These are phyloP conservation scores for Misopates orontium DNA, from an alignment of 257 asterid genomes.

Conservation along the genomic window DNA sequence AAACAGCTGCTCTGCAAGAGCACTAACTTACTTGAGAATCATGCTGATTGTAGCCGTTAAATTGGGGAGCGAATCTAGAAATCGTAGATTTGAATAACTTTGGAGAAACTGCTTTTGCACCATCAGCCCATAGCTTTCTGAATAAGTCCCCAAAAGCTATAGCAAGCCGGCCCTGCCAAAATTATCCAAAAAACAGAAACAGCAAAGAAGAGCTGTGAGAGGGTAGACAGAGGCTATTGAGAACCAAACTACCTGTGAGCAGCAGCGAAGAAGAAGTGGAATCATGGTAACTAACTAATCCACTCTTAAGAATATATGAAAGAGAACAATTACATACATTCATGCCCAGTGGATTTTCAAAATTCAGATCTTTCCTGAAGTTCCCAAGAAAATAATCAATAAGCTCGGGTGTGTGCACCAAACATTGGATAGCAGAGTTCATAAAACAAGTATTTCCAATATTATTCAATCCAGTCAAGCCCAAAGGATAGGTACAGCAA, in stretches of 20 bases:
- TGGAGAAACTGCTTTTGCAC: slow-evolving; percentile 48
- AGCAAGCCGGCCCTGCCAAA: slow-evolving; percentile 69
- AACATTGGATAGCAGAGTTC: slow-evolving; percentile 58
- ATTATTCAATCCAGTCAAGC: slow-evolving; percentile 61
- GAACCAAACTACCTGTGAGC: slow-evolving; percentile 3
- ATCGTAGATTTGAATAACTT: slow-evolving; percentile 57
- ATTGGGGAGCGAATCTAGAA: slow-evolving; percentile 64
- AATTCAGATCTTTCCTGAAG: slow-evolving; percentile 63
- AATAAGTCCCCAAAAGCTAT: slow-evolving; percentile 64
- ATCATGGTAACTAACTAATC: not conserved
- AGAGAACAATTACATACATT: slow-evolving; percentile 42
- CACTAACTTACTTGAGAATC: slow-evolving; percentile 65
- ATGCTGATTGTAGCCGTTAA: slow-evolving; percentile 66
- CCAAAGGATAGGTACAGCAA: slow-evolving; percentile 38
- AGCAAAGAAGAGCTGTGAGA: not conserved
- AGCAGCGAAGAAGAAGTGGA: not conserved
- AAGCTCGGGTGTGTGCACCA: slow-evolving; percentile 57
- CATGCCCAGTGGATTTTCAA: slow-evolving; percentile 66
- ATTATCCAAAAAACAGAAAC: not conserved
- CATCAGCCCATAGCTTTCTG: slow-evolving; percentile 73
- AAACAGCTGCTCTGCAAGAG: slow-evolving; percentile 19
- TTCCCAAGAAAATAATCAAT: slow-evolving; percentile 74
- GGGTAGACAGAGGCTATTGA: not conserved
- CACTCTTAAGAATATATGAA: not conserved
- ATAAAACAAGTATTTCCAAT: slow-evolving; percentile 57